These are phyloP conservation scores for Coprinopsis strossmayeri DNA, from an alignment of 768 basidiomycete species.

Conservation along the genomic window DNA sequence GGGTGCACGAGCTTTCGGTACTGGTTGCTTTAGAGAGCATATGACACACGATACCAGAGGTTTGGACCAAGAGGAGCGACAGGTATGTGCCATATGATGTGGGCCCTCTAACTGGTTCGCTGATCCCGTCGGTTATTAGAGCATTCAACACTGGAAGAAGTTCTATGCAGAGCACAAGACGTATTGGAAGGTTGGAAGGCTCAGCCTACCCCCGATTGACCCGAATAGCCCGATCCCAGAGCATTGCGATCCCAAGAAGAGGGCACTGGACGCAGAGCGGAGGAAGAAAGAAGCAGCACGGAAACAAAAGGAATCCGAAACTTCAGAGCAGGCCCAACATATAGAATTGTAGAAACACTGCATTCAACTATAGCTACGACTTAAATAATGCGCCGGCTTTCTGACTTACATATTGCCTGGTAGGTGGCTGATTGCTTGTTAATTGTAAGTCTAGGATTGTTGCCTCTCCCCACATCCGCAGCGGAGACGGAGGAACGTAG, in stretches of 20 bases:
- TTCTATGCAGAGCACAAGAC: slow-evolving; percentile 81
- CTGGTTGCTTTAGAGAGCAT: slow-evolving; percentile 89
- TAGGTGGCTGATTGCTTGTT: too few species aligned
- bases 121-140: slow-evolving; percentile 31
- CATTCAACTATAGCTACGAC: too few species aligned
- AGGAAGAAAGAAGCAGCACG: slow-evolving; percentile 18
- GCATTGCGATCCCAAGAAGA: slow-evolving; percentile 66
- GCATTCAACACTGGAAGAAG: slow-evolving; percentile 81
- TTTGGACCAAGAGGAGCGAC: slow-evolving; percentile 60
- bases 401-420: too few species aligned
- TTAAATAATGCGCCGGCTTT: too few species aligned
- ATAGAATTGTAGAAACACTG: slow-evolving; percentile 36
- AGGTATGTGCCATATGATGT: slow-evolving; percentile 36
- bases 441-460: too few species aligned
- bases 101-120: neutral
- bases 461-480: too few species aligned
- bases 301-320: slow-evolving; percentile 13
- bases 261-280: slow-evolving; percentile 22
- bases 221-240: slow-evolving; percentile 67
- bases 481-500: too few species aligned
- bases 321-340: slow-evolving; percentile 21
- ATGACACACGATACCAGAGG: slow-evolving; percentile 89
- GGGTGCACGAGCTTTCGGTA: slow-evolving; percentile 88
- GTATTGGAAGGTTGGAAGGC: slow-evolving; percentile 73
- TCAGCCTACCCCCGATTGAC: slow-evolving; percentile 72